Percentiles rank a stretch among this genome's conserved stretches.
Conservation (phyloP, 257 asterid species). For the Scutellaria barbata region DNA sequence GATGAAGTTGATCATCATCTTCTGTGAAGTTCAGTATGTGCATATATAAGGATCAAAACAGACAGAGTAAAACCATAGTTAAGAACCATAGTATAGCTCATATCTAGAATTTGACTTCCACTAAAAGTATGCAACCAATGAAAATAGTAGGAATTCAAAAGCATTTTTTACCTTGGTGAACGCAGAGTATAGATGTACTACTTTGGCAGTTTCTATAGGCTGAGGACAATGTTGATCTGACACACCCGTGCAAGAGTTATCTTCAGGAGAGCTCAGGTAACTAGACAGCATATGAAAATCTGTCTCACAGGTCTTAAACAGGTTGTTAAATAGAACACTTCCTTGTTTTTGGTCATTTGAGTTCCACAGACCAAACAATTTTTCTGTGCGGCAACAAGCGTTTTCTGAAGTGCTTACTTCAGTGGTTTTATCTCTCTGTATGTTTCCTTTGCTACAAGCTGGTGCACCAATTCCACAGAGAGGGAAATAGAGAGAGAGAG, state of each 20-base stretch:
- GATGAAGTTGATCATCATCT: neutral
- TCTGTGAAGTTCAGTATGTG: conserved; percentile 9
- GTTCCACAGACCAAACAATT: conserved; percentile 72
- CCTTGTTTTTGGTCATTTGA: conserved; percentile 57
- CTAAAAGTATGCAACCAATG: conserved; percentile 17
- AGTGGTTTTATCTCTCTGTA: conserved; percentile 36
- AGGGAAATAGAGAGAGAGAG: conserved; percentile 28
- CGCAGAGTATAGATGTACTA: conserved; percentile 61
- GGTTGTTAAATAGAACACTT: conserved; percentile 58
- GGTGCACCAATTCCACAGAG: conserved; percentile 41
- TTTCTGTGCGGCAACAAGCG: conserved; percentile 43
- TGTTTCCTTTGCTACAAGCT: conserved; percentile 58
- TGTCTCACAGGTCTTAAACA: conserved; percentile 58
- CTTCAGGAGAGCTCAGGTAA: conserved; percentile 47
- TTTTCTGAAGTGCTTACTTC: conserved; percentile 42
- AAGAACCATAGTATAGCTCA: conserved; percentile 28
- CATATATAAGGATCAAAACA: neutral
- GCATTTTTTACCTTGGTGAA: conserved; percentile 69
- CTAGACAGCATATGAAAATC: conserved; percentile 76
- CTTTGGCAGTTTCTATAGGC: conserved; percentile 61
- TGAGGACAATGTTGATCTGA: conserved; percentile 39
- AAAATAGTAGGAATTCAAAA: conserved; percentile 28
- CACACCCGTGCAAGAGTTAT: conserved; percentile 37
- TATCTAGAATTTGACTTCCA: conserved; percentile 15
- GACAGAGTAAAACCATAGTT: conserved; percentile 11